Evolutionary conservation across 306 rosid genomes (phyloP), one percentile per base, ranked within the genome.

Genomic region (Trifolium subterraneum): DNA sequence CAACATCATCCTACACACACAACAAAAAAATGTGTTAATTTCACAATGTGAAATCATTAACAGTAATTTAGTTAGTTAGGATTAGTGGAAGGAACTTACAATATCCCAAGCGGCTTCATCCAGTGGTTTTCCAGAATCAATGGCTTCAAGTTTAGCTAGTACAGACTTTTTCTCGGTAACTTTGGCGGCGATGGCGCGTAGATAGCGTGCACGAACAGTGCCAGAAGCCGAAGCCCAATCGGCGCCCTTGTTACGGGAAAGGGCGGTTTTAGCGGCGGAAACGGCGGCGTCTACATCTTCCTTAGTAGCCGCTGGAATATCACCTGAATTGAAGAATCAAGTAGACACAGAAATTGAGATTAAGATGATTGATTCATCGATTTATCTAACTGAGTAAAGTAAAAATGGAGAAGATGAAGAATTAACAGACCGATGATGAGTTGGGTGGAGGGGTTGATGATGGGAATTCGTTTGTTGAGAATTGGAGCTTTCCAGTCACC

Each of bases 91-190:
- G 11, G 3, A 22, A 15, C 66, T 60, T 78, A 89, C 97, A 1
- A 94, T 84, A 73, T 94, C 99, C 99, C 99, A 94, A 0, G 88
- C 84, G 6, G 99, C 89, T 87, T 94, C 99, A 15, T 94, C 99
- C 65, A 92, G 82, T 8, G 99, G 99, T 70, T 94, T 94, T 42
- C 99, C 99, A 80, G 79, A 81, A 78, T 94, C 99, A 29, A 88
- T 42, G 27, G 95, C 74, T 84, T 94, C 96, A 7, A 92, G 87
- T 42, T 84, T 92, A 7, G 97, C 95, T 0, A 94, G 78, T 12
- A 72, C 71, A 15, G 83, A 0, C 52, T 94, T 94, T 59, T 84
- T 87, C 80, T 90, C 95, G 3, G 84, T 86, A 55, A 76, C 77
- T 90, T 88, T 92, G 18, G 93, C 93, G 13, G 99, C 99, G 64